A percentile compares a stretch with the other conserved stretches of the same genome.
Evolutionary conservation across 805 yeast genomes (phyloP).

Genomic region (Yamadazyma sp.): DNA sequence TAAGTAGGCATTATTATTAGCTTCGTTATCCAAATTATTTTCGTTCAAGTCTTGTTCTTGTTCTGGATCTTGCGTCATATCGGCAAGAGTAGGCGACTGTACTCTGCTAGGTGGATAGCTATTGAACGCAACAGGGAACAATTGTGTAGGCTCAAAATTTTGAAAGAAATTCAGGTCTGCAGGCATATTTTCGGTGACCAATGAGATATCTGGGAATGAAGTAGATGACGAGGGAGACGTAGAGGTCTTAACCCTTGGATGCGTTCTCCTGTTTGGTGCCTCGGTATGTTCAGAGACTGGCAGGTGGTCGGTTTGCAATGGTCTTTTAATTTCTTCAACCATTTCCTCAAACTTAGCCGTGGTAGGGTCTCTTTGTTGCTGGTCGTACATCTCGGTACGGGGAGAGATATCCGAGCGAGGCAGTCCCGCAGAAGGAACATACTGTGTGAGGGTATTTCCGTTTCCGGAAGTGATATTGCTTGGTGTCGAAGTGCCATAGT

Average conservation of each 20-base stretch:
- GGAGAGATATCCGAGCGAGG: conserved; percentile 29
- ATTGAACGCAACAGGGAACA: conserved; percentile 45
- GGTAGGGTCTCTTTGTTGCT: conserved; percentile 14
- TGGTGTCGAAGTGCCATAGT: conserved; percentile 15
- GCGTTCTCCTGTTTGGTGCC: neutral
- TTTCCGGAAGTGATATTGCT: conserved; percentile 4
- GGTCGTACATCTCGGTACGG: neutral
- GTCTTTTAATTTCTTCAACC: conserved; percentile 31
- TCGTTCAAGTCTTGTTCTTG: neutral
- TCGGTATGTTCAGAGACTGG: neutral
- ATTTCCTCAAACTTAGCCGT: conserved; percentile 31
- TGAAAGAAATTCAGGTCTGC: conserved; percentile 46
- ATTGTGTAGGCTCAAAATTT: conserved; percentile 57
- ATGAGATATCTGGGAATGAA: conserved; percentile 53
- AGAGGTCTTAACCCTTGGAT: conserved; percentile 16
- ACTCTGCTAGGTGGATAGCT: conserved; percentile 39
- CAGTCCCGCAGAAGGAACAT: conserved; percentile 19
- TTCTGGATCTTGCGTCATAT: conserved; percentile 5
- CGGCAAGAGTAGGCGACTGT: conserved; percentile 30
- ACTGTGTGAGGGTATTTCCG: conserved; percentile 9
- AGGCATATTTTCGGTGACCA: conserved; percentile 53
- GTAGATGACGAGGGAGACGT: conserved; percentile 38
- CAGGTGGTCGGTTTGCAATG: conserved; percentile 5
- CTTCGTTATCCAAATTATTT: neutral
- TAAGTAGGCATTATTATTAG: conserved; percentile 2